Conservation (phyloP, 192 early-diverging fungal genomes). For the Rhizophagus clarus region DNA sequence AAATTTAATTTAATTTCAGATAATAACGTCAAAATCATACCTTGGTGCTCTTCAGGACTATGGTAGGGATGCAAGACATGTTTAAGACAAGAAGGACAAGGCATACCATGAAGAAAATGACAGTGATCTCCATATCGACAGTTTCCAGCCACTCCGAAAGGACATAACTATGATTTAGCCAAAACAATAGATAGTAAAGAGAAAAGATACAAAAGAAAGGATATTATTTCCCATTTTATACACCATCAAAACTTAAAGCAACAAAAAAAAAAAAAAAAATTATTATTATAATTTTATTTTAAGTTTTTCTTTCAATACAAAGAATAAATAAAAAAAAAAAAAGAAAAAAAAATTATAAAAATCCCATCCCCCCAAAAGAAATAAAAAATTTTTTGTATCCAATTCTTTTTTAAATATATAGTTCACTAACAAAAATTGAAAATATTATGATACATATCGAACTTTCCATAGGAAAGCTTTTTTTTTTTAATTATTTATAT, state of each 20-base stretch:
- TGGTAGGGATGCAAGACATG: constrained; percentile 33
- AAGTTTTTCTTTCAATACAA: constrained; percentile 5
- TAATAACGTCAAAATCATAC: constrained; percentile 10
- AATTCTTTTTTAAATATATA: constrained; percentile 18
- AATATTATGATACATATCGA: constrained; percentile 11
- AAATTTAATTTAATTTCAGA: neutral
- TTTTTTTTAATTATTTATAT: neutral
- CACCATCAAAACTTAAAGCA: neutral
- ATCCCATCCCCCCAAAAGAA: neutral
- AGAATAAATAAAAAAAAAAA: neutral
- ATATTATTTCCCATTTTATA: constrained; percentile 11
- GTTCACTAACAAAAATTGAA: constrained; percentile 8
- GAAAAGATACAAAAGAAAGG: constrained; percentile 12
- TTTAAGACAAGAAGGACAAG: constrained; percentile 34
- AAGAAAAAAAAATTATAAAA: constrained; percentile 18
- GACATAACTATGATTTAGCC: constrained; percentile 30
- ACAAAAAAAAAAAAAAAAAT: neutral
- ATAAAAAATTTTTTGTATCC: constrained; percentile 27
- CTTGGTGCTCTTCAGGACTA: constrained; percentile 33
- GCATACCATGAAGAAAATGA: constrained; percentile 31
- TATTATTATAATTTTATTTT: constrained; percentile 13
- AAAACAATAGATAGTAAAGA: neutral
- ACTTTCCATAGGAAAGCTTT: neutral
- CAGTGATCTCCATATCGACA: constrained; percentile 33
- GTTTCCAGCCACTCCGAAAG: constrained; percentile 30